These are phyloP conservation scores for Didymella sp. DNA, from an alignment of 2,329 filamentous ascomycete species.

Conservation along the genomic window DNA sequence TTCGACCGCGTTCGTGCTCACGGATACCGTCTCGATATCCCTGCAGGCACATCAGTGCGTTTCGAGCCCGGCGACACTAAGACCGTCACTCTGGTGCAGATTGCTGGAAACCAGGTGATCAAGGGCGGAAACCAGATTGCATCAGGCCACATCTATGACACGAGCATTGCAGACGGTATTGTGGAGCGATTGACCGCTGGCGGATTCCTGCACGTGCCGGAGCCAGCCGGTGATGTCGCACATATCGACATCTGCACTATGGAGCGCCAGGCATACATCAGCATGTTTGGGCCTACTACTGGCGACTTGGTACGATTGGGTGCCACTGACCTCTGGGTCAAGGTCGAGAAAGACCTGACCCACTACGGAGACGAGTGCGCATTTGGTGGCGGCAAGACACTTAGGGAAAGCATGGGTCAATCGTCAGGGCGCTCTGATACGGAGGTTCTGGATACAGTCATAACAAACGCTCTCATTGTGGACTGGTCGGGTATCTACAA, in stretches of 20 bases:
- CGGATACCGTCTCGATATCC: slow-evolving; percentile 86
- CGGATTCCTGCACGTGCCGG: slow-evolving; percentile 79
- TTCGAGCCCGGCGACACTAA: slow-evolving; percentile 94
- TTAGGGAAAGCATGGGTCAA: slow-evolving; percentile 96
- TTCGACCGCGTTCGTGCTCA: slow-evolving; percentile 86
- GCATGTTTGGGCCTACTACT: slow-evolving; percentile 92
- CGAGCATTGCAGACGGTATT: slow-evolving; percentile 69
- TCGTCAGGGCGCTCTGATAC: slow-evolving; percentile 76
- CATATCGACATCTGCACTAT: slow-evolving; percentile 71
- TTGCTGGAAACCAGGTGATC: slow-evolving; percentile 80
- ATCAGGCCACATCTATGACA: slow-evolving; percentile 71
- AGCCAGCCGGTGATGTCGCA: slow-evolving; percentile 64
- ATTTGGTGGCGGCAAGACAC: slow-evolving; percentile 92
- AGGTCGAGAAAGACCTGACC: slow-evolving; percentile 85
- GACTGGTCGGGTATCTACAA: slow-evolving; percentile 96
- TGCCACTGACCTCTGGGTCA: slow-evolving; percentile 86
- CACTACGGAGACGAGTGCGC: slow-evolving; percentile 91
- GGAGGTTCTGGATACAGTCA: slow-evolving; percentile 80
- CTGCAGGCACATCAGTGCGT: slow-evolving; percentile 87
- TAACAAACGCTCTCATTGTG: slow-evolving; percentile 88
- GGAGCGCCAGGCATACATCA: slow-evolving; percentile 78
- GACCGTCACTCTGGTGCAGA: slow-evolving; percentile 88
- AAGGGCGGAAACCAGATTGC: slow-evolving; percentile 84
- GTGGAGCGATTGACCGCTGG: slow-evolving; percentile 70
- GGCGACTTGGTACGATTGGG: slow-evolving; percentile 85